phyloP scores from a whole-genome alignment of 805 yeast genomes.

The Limtongia smithiae region DNA sequence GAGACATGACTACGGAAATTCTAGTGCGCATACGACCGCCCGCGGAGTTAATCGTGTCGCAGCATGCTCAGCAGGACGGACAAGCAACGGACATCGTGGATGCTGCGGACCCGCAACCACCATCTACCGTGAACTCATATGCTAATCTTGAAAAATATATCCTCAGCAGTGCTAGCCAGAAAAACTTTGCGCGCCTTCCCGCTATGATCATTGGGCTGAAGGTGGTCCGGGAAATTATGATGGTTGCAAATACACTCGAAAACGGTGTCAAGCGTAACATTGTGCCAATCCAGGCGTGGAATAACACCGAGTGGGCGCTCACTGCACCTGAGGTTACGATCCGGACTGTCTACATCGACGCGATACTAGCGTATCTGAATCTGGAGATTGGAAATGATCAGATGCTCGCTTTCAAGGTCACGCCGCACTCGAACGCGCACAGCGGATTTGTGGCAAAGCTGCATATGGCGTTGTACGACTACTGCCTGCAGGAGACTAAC shows the following conservation, averaged over 20 bases:
- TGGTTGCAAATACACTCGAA: conserved; percentile 19
- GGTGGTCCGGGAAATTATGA: conserved; percentile 17
- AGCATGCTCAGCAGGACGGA: background rate
- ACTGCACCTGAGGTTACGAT: background rate
- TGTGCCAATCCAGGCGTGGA: conserved; percentile 22
- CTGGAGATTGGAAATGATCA: conserved; percentile 5
- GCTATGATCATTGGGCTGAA: conserved; percentile 13
- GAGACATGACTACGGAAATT: conserved; percentile 74
- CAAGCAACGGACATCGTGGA: background rate
- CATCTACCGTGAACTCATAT: conserved; percentile 20
- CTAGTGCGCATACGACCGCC: conserved; percentile 32
- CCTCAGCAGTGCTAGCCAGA: background rate
- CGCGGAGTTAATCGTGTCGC: background rate
- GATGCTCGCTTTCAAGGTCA: background rate
- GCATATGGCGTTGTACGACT: conserved; percentile 14
- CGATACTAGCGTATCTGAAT: conserved; percentile 13
- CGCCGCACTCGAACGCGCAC: conserved; percentile 1
- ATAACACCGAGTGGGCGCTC: conserved; percentile 24
- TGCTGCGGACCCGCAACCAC: conserved; percentile 1
- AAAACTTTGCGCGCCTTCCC: background rate
- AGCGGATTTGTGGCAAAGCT: conserved; percentile 15
- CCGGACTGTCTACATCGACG: conserved; percentile 18
- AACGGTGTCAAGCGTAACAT: conserved; percentile 23
- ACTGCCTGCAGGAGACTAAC: conserved; percentile 5
- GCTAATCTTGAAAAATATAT: conserved; percentile 16